phyloP scores from a whole-genome alignment of 495 filamentous ascomycete genomes.

The Thermothielavioides terrestris region DNA sequence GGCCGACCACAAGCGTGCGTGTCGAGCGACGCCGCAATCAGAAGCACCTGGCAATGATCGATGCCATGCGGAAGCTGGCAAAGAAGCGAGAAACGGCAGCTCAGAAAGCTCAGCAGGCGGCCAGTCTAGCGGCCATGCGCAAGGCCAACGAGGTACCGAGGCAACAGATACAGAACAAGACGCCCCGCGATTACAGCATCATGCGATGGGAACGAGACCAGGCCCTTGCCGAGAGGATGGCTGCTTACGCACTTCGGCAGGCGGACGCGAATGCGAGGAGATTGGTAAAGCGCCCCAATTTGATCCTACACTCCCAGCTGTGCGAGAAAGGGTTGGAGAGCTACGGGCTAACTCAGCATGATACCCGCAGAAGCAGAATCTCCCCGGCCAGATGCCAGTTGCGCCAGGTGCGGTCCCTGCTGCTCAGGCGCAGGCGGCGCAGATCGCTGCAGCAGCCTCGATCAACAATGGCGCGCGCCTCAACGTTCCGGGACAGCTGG shows the following conservation, averaged over 20 bases:
- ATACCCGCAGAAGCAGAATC: constrained; percentile 29
- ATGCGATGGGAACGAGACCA: constrained; percentile 79
- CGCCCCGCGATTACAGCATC: constrained; percentile 81
- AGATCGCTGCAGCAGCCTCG: constrained; percentile 33
- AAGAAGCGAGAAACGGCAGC: constrained; percentile 80
- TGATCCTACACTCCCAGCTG: too few species aligned
- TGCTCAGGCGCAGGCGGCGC: constrained; percentile 27
- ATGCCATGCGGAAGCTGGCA: constrained; percentile 89
- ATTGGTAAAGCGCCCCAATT: too few species aligned
- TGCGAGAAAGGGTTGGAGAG: not conserved
- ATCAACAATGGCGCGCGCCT: constrained; percentile 29
- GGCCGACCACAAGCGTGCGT: constrained; percentile 61
- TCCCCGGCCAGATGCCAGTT: constrained; percentile 34
- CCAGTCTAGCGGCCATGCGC: constrained; percentile 57
- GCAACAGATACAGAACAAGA: constrained; percentile 46
- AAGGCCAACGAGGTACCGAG: constrained; percentile 63
- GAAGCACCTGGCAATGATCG: constrained; percentile 77
- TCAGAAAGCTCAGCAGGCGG: constrained; percentile 79
- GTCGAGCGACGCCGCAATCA: constrained; percentile 81
- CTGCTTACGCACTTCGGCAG: constrained; percentile 56
- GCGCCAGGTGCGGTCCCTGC: constrained; percentile 30
- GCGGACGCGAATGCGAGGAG: constrained; percentile 36
- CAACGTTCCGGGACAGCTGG: constrained; percentile 30
- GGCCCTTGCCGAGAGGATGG: constrained; percentile 65
- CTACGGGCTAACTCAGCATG: constrained; percentile 19